phyloP scores from a whole-genome alignment of 1,139 yeast species.

The Pneumocystis carinii region DNA sequence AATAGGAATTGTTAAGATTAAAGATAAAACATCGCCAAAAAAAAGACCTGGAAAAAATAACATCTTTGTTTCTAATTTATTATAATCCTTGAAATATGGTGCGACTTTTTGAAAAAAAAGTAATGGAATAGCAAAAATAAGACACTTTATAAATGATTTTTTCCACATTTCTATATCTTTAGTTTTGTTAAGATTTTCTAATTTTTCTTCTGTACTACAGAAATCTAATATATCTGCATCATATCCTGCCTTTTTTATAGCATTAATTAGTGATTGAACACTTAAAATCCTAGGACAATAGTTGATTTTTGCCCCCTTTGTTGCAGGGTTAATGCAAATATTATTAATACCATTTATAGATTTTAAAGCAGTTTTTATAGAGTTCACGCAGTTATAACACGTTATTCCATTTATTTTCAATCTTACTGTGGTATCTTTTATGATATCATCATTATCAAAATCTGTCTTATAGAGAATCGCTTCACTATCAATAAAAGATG shows the following conservation, averaged over 20 bases:
- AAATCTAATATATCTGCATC: constrained; percentile 31
- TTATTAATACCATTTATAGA: constrained; percentile 33
- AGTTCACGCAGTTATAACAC: constrained; percentile 63
- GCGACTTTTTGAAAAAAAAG: constrained; percentile 40
- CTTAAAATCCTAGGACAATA: constrained; percentile 27
- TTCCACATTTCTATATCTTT: constrained; percentile 66
- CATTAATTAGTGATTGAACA: constrained; percentile 39
- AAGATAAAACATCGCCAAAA: constrained; percentile 41
- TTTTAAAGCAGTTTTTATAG: constrained; percentile 44
- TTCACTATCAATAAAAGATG: neutral
- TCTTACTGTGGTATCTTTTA: neutral
- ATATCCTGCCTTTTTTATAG: constrained; percentile 37
- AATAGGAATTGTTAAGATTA: constrained; percentile 47
- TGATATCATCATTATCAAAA: neutral
- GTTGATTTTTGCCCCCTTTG: constrained; percentile 51
- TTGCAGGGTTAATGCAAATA: constrained; percentile 53
- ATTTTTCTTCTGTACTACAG: constrained; percentile 44
- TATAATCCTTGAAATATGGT: constrained; percentile 13
- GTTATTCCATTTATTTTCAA: constrained; percentile 59
- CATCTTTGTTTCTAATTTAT: constrained; percentile 12
- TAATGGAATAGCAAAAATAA: constrained; percentile 49
- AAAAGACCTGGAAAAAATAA: constrained; percentile 24
- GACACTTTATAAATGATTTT: constrained; percentile 36
- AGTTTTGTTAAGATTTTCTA: constrained; percentile 49
- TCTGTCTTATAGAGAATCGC: neutral